Percentiles rank a stretch among this genome's conserved stretches.
Evolutionary conservation across 768 basidiomycete genomes (phyloP).

Genomic region (Epithele typhae): DNA sequence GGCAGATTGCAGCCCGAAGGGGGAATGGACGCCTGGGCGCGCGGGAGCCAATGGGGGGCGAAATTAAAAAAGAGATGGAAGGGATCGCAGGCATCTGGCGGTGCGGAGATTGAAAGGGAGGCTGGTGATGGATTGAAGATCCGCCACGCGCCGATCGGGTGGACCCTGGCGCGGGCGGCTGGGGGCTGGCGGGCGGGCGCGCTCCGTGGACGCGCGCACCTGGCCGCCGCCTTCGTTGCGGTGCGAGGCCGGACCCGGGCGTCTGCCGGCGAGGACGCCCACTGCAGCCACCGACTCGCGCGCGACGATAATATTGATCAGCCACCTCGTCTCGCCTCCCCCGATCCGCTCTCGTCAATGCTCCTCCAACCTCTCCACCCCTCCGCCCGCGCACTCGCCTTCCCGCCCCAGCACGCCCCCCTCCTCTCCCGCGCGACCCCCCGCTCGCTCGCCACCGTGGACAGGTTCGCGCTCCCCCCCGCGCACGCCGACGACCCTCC

Average conservation of each 20-base stretch:
- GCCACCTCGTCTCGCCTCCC: not conserved
- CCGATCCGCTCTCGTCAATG: constrained; percentile 14
- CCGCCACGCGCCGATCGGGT: constrained; percentile 9
- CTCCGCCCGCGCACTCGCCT: constrained; percentile 9
- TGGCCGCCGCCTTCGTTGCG: no score
- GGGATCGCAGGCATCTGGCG: constrained; percentile 21
- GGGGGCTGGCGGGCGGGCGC: no score
- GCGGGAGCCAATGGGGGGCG: constrained; percentile 19
- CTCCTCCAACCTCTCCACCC: constrained; percentile 13
- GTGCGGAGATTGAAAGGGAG: constrained; percentile 24
- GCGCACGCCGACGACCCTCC: constrained; percentile 4
- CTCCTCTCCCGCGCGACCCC: constrained; percentile 9
- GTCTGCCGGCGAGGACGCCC: no score
- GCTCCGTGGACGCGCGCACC: no score
- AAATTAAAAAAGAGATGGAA: constrained; percentile 14
- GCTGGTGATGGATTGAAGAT: constrained; percentile 17
- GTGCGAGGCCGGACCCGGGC: no score
- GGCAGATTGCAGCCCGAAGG: constrained; percentile 19
- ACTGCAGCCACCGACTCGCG: not conserved
- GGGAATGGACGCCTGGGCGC: constrained; percentile 11
- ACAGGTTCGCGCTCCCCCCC: constrained; percentile 7
- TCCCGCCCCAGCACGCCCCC: constrained; percentile 6
- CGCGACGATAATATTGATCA: constrained; percentile 4
- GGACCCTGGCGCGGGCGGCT: constrained; percentile 8
- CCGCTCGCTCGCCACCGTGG: constrained; percentile 15